Evolutionary conservation across 768 basidiomycete species (phyloP).

Genomic region (Naganishia friedmannii): DNA sequence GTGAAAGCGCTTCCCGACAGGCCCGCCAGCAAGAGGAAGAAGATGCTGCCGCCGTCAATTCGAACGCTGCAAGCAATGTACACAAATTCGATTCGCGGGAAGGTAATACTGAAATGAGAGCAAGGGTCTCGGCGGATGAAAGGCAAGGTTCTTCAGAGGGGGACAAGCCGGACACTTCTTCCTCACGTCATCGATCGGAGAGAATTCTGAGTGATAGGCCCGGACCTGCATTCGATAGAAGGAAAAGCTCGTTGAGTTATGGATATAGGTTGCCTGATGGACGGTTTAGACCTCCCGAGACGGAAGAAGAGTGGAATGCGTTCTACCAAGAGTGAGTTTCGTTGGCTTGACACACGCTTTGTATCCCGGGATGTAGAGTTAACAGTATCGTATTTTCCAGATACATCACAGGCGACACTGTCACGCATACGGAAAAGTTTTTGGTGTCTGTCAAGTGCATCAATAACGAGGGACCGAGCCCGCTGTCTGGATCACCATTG

Average conservation of each 20-base stretch:
- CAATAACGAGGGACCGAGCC: not conserved
- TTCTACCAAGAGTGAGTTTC: slow-evolving; percentile 21
- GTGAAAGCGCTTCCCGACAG: not conserved
- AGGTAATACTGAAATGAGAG: not conserved
- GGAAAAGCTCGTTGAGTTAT: slow-evolving; percentile 11
- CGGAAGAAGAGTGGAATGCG: slow-evolving; percentile 20
- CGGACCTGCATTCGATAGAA: too few relatives aligned
- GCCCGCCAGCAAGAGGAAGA: not conserved
- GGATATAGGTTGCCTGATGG: slow-evolving; percentile 7
- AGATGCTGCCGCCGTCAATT: not conserved
- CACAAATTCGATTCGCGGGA: too few relatives aligned
- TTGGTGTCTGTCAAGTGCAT: not conserved
- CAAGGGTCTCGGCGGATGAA: not conserved
- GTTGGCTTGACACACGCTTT: not conserved
- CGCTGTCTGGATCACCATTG: not conserved
- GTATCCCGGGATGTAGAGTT: not conserved
- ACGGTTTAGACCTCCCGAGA: slow-evolving; percentile 12
- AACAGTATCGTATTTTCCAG: not conserved
- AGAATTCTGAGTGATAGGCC: not conserved
- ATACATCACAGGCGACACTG: not conserved
- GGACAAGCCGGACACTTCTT: not conserved
- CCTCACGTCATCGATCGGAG: not conserved
- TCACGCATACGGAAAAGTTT: slow-evolving; percentile 1
- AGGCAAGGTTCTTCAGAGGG: not conserved
- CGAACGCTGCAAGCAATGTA: not conserved